Percentiles rank a stretch among this genome's conserved stretches.
phyloP scores from a whole-genome alignment of 768 basidiomycete species.

The Macrocybe gigantea region DNA sequence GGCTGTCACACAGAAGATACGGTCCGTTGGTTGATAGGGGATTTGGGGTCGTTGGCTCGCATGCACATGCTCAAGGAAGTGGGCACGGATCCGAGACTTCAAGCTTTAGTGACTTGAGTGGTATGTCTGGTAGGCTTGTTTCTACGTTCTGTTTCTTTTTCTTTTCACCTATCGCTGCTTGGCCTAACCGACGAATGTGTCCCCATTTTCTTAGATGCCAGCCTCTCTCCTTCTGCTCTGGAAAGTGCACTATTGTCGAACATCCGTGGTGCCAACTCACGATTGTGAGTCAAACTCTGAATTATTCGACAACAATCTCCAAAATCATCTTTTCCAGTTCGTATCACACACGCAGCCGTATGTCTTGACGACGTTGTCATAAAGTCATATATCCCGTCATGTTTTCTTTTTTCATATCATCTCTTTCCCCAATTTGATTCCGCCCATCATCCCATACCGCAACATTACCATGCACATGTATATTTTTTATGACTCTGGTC shows the following conservation, averaged over 20 bases:
- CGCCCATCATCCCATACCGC: too few relatives aligned
- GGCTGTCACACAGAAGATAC: constrained; percentile 43
- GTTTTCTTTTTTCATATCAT: too few relatives aligned
- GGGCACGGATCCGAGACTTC: constrained; percentile 70
- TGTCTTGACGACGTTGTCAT: constrained; percentile 9
- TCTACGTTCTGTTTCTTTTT: constrained; percentile 1
- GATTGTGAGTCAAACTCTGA: constrained; percentile 49
- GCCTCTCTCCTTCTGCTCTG: constrained; percentile 71
- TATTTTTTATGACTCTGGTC: too few relatives aligned
- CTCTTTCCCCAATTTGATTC: too few relatives aligned
- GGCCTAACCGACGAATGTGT: not conserved
- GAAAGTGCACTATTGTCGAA: constrained; percentile 80
- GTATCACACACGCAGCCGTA: constrained; percentile 29
- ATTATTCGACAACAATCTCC: not conserved
- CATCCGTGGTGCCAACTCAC: constrained; percentile 58
- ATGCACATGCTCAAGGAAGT: constrained; percentile 49
- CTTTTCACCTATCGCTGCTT: not conserved
- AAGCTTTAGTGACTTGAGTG: constrained; percentile 83
- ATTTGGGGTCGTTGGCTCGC: too few relatives aligned
- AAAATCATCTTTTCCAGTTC: constrained; percentile 20
- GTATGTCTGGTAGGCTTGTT: constrained; percentile 32
- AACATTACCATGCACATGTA: too few relatives aligned
- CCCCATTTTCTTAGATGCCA: constrained; percentile 42
- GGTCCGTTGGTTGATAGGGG: constrained; percentile 35
- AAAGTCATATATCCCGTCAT: too few relatives aligned